Conservation (phyloP, 192 early-diverging fungal species). For the Entomortierella chlamydospora region DNA sequence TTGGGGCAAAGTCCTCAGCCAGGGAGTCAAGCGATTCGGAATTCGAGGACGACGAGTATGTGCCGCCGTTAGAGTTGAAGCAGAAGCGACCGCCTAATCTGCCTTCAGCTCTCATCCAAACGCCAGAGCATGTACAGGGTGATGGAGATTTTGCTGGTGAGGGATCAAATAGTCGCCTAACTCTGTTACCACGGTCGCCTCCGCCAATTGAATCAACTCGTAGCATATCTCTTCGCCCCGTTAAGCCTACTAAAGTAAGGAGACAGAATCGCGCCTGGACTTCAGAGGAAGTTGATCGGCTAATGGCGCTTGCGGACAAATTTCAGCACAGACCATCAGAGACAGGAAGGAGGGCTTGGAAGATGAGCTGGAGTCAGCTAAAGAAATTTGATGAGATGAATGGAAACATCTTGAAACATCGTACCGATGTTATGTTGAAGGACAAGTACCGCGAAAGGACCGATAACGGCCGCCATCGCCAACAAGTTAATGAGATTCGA, state of each 20-base stretch:
- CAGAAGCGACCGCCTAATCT: background rate
- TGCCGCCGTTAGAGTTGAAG: conserved; percentile 1
- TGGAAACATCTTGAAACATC: conserved; percentile 29
- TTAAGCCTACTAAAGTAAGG: background rate
- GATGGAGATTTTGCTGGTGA: too few relatives aligned
- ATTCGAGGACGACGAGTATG: conserved; percentile 22
- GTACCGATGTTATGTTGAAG: conserved; percentile 41
- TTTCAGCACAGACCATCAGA: conserved; percentile 4
- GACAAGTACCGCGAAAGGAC: conserved; percentile 46
- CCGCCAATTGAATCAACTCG: background rate
- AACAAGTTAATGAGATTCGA: conserved; percentile 4
- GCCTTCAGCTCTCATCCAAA: background rate
- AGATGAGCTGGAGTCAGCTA: conserved; percentile 19
- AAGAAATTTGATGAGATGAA: conserved; percentile 22
- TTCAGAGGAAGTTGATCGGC: conserved; percentile 6
- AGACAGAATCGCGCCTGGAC: conserved; percentile 21
- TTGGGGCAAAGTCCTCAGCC: background rate
- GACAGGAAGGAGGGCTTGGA: background rate
- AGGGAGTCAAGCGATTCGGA: conserved; percentile 13
- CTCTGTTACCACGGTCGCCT: background rate
- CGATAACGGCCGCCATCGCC: conserved; percentile 27
- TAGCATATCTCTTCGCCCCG: background rate
- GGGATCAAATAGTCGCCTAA: background rate
- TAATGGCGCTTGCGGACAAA: conserved; percentile 20
- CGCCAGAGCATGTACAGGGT: background rate